Evolutionary conservation across 257 asterid genomes (phyloP), one percentile per base, ranked within the genome.

Genomic region (Fraxinus excelsior): DNA sequence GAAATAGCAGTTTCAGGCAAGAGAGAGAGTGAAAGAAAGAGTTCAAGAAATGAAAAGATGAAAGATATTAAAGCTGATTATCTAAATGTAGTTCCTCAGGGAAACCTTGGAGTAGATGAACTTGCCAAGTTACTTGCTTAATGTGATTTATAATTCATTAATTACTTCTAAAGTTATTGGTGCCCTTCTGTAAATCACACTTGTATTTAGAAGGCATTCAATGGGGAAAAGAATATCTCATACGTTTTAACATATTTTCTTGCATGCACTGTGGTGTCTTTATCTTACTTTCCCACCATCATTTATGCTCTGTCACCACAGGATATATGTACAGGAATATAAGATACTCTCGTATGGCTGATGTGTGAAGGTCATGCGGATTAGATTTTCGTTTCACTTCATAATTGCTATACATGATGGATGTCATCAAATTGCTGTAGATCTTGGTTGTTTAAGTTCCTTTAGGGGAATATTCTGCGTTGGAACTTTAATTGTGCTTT

Each of bases 61-160:
- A 83, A 89, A 81, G 94, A 86, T 60, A 75, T 85, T 21, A 86
- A 82, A 80, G 88, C 64, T 34, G 91, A 90, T 80, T 83, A 83
- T 83, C 79, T 90, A 58, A 90, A 89, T 75, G 82, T 86, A 35
- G 87, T 74, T 71, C 96, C 91, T 14, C 89, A 79, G 77, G 98
- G 98, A 74, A 86, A 78, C 80, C 82, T 93, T 72, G 83, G 94
- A 74, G 89, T 95, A n/a, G 97, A 95, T 80, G 97, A 95, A 84
- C 97, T 91, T 73, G 98, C 99, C 26, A 93, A 91, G 75, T 86
- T 95, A 71, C 90, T 94, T 66, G 80, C 86, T 66, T 91, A 79
- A 82, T 68, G 77, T 75, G 66, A 67, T 69, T 19, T 29, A 34
- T 58, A 23, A 62, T 23, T 62, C 1, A 26, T 9, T 11, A 62